These are phyloP conservation scores for Fraxinus platypoda DNA, from an alignment of 305 asterid species.

Conservation along the genomic window DNA sequence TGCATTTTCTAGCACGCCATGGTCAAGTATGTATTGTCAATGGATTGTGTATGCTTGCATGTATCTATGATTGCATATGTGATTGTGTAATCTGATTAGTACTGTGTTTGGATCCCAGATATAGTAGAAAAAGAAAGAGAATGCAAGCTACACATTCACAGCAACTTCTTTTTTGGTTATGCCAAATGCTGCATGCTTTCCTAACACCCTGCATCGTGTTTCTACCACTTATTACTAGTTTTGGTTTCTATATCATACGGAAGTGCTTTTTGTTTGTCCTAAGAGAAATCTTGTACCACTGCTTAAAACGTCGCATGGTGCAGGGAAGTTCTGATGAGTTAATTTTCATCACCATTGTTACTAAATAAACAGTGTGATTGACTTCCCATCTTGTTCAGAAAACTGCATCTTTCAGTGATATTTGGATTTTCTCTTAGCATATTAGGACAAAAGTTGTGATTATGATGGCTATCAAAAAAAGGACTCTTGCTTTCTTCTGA, in stretches of 20 bases:
- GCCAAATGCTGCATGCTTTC: background rate
- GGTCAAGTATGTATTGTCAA: background rate
- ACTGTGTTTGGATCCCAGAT: background rate
- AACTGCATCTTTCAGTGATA: constrained; percentile 2
- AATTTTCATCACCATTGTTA: constrained; percentile 4
- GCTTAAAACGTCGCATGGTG: background rate
- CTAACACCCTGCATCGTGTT: background rate
- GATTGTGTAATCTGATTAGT: background rate
- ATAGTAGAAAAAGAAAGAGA: background rate
- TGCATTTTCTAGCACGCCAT: background rate
- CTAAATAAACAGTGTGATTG: constrained; percentile 11
- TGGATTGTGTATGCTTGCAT: background rate
- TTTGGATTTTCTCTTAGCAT: background rate
- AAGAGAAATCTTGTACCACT: constrained; percentile 11
- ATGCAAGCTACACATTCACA: background rate
- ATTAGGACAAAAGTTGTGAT: constrained; percentile 4
- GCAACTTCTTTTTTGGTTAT: background rate
- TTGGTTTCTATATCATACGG: background rate
- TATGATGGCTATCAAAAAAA: background rate
- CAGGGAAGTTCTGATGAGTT: background rate
- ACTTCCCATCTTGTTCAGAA: background rate
- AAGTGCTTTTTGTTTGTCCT: constrained; percentile 7
- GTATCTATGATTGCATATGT: background rate
- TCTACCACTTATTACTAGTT: background rate
- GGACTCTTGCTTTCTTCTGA: constrained; percentile 1